These are phyloP conservation scores for Pseudogymnoascus sp. DNA, from an alignment of 2,329 filamentous ascomycete genomes.

Conservation along the genomic window DNA sequence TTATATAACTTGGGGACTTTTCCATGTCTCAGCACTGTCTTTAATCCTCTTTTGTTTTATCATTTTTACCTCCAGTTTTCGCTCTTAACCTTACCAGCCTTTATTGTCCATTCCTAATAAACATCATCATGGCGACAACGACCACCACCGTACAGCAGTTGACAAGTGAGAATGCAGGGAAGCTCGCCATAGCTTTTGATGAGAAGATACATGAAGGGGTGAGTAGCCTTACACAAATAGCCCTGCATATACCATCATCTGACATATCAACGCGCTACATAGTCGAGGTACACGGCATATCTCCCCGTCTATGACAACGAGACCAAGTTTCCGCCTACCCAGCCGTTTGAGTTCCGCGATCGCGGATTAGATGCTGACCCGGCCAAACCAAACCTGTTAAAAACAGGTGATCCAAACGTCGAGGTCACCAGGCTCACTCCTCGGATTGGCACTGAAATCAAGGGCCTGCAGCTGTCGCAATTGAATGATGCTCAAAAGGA, in stretches of 20 bases:
- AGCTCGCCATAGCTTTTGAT: neutral
- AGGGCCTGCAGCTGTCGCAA: constrained; percentile 36
- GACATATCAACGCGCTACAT: neutral
- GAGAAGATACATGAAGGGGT: neutral
- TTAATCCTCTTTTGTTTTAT: neutral
- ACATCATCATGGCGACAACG: neutral
- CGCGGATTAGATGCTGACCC: constrained; percentile 65
- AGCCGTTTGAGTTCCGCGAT: constrained; percentile 62
- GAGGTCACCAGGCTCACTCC: constrained; percentile 24
- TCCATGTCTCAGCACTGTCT: neutral
- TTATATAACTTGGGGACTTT: neutral
- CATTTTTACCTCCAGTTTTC: neutral
- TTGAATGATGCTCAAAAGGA: constrained; percentile 38
- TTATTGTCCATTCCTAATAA: neutral
- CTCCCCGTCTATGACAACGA: constrained; percentile 59
- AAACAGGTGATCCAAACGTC: constrained; percentile 62
- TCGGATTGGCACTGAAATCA: constrained; percentile 31
- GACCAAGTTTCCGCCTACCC: constrained; percentile 53
- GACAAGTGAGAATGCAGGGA: neutral
- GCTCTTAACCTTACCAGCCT: neutral
- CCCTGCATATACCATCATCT: neutral
- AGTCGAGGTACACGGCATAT: constrained; percentile 55
- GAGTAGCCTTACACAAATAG: neutral
- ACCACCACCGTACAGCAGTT: neutral
- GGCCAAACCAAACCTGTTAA: constrained; percentile 56